Conservation (phyloP, 208 protist species). For the Acanthamoeba castellanii region DNA sequence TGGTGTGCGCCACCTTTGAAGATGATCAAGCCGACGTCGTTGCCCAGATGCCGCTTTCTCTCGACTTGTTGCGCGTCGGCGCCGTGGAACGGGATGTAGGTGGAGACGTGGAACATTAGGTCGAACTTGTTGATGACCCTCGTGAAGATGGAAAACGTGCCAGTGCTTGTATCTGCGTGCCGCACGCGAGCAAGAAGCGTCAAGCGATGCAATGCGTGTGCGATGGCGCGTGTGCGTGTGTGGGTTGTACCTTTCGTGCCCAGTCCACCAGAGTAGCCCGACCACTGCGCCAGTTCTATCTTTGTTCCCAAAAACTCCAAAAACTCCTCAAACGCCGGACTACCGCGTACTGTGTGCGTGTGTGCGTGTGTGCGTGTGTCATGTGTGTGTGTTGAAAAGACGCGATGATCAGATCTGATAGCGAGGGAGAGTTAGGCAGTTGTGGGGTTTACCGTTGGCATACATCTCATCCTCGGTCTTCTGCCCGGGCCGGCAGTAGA, state of each 20-base stretch:
- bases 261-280: conserved; percentile 76
- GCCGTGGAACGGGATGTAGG: conserved; percentile 14
- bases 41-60: conserved; percentile 10
- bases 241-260: neutral
- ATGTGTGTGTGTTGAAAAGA: neutral
- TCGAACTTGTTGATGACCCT: neutral
- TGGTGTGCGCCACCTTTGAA: neutral
- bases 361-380: too few species aligned
- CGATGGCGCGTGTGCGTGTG: neutral
- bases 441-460: neutral
- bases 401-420: neutral
- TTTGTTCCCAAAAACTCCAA: conserved; percentile 76
- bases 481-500: conserved; percentile 25
- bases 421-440: neutral
- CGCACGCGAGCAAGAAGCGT: neutral
- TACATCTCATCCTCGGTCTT: conserved; percentile 60
- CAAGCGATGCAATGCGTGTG: neutral
- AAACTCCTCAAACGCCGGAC: conserved; percentile 79
- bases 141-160: conserved; percentile 17
- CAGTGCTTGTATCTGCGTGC: neutral
- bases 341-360: conserved; percentile 57
- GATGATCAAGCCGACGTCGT: conserved; percentile 3
- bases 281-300: conserved; percentile 77
- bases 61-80: conserved; percentile 12
- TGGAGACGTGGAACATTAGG: conserved; percentile 65